These are phyloP conservation scores for Trichoderma hamatum DNA, from an alignment of 2,329 filamentous ascomycete species.

Conservation along the genomic window DNA sequence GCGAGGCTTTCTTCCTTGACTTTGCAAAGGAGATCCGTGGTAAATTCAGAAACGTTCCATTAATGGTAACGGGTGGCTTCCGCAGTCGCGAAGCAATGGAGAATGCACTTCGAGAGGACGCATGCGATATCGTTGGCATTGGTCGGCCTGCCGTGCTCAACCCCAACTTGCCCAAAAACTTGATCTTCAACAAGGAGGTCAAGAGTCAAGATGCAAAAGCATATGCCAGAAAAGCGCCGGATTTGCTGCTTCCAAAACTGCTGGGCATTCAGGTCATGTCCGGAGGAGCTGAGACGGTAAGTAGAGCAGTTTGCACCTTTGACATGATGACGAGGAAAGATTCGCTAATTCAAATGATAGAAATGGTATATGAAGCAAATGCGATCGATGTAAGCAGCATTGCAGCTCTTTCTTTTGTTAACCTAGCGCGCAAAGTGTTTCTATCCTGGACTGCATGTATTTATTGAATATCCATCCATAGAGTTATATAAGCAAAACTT, in stretches of 20 bases:
- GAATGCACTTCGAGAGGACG: conserved; percentile 41
- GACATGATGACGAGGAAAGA: neutral
- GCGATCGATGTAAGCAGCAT: neutral
- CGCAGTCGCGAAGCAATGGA: conserved; percentile 51
- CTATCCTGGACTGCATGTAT: neutral
- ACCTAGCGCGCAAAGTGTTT: neutral
- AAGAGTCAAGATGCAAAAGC: conserved; percentile 41
- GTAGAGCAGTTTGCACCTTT: neutral
- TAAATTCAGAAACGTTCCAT: conserved; percentile 47
- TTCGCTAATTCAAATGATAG: neutral
- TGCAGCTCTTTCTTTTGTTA: neutral
- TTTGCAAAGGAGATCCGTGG: conserved; percentile 55
- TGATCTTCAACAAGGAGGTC: conserved; percentile 42
- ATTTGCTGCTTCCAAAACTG: conserved; percentile 32
- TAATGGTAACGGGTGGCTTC: conserved; percentile 68
- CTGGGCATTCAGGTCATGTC: conserved; percentile 30
- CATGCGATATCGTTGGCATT: conserved; percentile 48
- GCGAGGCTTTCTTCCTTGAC: conserved; percentile 71
- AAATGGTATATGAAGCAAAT: conserved; percentile 14
- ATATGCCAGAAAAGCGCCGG: conserved; percentile 34
- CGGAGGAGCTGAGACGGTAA: conserved; percentile 30
- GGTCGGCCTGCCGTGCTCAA: conserved; percentile 45
- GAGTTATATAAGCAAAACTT: neutral
- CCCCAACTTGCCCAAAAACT: conserved; percentile 41
- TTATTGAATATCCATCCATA: neutral